A percentile compares a stretch with the other conserved stretches of the same genome.
Evolutionary conservation across 163 green algal species (phyloP).

Genomic region (Chlorella variabilis): DNA sequence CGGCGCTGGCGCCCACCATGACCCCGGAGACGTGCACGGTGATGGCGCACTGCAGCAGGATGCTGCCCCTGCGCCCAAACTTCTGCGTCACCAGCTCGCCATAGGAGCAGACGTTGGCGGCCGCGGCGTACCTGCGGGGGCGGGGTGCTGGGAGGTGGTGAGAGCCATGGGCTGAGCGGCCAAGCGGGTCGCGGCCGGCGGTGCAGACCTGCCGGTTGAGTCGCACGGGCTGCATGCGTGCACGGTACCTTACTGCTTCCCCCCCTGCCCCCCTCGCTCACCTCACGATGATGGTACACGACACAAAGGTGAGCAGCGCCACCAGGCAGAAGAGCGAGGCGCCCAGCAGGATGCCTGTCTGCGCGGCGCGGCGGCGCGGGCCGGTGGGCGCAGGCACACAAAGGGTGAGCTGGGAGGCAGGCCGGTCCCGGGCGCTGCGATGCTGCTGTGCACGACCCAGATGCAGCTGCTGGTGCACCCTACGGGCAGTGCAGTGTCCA

Average conservation of each 20-base stretch:
- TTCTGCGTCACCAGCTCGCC: slow-evolving; percentile 29
- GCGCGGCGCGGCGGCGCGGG: too few relatives aligned
- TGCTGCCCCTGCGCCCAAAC: slow-evolving; percentile 43
- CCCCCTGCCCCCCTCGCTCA: not conserved
- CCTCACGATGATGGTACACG: slow-evolving; percentile 21
- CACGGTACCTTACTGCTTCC: too few relatives aligned
- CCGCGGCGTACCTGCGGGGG: slow-evolving; percentile 5
- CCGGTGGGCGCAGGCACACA: not conserved
- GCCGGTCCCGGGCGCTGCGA: too few relatives aligned
- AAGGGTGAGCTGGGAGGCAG: not conserved
- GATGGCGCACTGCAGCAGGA: slow-evolving; percentile 41
- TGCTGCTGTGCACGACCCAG: too few relatives aligned
- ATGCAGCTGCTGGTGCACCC: too few relatives aligned
- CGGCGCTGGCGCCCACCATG: too few relatives aligned
- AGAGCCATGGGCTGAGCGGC: not conserved
- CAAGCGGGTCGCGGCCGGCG: too few relatives aligned
- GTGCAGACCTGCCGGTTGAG: not conserved
- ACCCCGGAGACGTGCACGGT: slow-evolving; percentile 36
- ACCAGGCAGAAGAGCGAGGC: slow-evolving; percentile 4
- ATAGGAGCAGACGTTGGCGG: slow-evolving; percentile 24
- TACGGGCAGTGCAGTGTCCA: too few relatives aligned
- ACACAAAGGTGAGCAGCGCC: slow-evolving; percentile 15
- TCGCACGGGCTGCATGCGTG: too few relatives aligned
- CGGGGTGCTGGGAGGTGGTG: not conserved
- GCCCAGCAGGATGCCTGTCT: slow-evolving; percentile 19